Base-by-base conservation (phyloP, 2,329 filamentous ascomycete species). In the Hypoxylon sp. region DNA sequence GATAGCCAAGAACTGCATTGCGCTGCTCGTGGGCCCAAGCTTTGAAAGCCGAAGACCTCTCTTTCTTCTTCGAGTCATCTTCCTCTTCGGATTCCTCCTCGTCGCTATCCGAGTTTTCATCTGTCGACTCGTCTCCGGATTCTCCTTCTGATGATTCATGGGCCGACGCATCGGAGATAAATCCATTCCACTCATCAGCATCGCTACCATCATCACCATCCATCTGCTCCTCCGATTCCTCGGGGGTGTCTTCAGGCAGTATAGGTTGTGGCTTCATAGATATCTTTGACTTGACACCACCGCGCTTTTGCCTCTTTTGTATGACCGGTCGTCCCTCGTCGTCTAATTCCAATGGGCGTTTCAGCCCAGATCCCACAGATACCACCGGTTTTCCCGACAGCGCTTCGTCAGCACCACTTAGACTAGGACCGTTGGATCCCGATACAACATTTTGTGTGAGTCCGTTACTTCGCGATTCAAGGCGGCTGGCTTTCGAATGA, bases 11-110 rank as follows among this genome's bases (percentile, higher is more conserved):
- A 3, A 92, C 91, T 74, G 95, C 88, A 74, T 98, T 97, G 63
- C 94, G 88, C 80, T 96, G 92, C 74, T 93, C 89, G 31, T 91
- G 90, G 19, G 96, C 96, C 96, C 96, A 99, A 2, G 91, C 87
- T 79, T 98, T 98, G 85, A 99, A 99, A 0, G 93, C 94, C 1
- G 87, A 89, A 46, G 82, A 82, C 63, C 81, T 80, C 68, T 81
- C 76, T 74, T 79, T 82, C 71, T 71, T 80, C 58, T 5, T 81
- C 78, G 68, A 57, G 22, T 59, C 73, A 10, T 73, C 74, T 3
- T 75, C 71, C 3, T 78, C 75, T 4, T 76, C 74, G 9, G 78
- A 77, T 22, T 78, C 77, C 17, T 79, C 77, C 1, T 78, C 79
- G 0, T 77, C 77, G 1, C 77, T 79, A 1, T 76, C 78, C 1